Evolutionary conservation across 129 eudicot species (phyloP).

Genomic region (Helianthus tuberosus): DNA sequence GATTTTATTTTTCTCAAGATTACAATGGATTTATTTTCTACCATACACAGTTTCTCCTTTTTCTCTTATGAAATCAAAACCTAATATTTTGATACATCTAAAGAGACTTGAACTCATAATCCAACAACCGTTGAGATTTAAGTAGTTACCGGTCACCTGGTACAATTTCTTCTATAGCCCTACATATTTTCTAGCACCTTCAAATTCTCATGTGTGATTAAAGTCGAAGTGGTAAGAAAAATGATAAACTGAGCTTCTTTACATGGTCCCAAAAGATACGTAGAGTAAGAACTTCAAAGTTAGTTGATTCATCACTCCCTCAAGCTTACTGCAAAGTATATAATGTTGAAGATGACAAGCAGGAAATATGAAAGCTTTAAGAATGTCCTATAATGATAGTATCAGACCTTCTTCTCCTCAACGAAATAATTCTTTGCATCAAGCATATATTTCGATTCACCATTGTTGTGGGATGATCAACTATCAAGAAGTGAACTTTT

Average conservation of each 20-base stretch:
- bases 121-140: not conserved
- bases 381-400: not conserved
- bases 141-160: not conserved
- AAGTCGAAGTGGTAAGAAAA: not conserved
- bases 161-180: not conserved
- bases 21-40: not conserved
- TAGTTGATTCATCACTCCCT: not conserved
- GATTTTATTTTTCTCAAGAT: constrained; percentile 21
- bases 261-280: not conserved
- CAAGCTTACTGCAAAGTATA: not conserved
- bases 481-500: constrained; percentile 1
- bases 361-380: not conserved
- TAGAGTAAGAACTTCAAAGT: too few relatives aligned
- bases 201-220: not conserved
- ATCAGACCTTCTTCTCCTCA: constrained; percentile 1
- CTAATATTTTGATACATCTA: not conserved
- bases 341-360: not conserved
- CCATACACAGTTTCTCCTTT: not conserved
- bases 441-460: not conserved
- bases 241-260: not conserved
- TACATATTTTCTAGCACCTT: not conserved
- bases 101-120: not conserved
- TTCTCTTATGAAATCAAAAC: not conserved
- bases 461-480: not conserved
- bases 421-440: constrained; percentile 1